Conservation (phyloP, 2,329 filamentous ascomycete species). For the Thelonectria rubi region DNA sequence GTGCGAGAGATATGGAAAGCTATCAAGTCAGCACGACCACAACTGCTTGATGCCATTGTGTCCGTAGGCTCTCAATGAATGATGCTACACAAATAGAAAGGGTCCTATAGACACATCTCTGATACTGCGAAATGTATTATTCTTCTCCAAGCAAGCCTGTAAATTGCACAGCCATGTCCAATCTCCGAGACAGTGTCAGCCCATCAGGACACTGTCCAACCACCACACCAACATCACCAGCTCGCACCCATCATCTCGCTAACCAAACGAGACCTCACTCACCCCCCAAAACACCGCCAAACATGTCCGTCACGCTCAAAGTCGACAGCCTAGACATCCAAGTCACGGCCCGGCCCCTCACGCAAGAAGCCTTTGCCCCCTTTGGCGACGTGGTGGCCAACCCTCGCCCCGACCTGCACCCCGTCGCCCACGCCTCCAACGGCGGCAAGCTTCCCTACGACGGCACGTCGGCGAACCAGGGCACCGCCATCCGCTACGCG, state of each 20-base stretch:
- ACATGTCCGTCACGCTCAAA: conserved; percentile 42
- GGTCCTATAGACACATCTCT: conserved; percentile 38
- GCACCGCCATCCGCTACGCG: conserved; percentile 85
- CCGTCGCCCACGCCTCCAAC: conserved; percentile 56
- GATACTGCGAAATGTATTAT: conserved; percentile 70
- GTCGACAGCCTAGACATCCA: conserved; percentile 38
- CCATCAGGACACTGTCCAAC: conserved; percentile 44
- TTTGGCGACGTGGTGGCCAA: conserved; percentile 89
- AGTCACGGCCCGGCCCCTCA: conserved; percentile 72
- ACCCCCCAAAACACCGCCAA: neutral
- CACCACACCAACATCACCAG: conserved; percentile 4
- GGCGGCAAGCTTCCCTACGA: conserved; percentile 52
- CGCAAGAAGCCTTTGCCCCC: conserved; percentile 71
- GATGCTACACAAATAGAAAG: too few relatives aligned
- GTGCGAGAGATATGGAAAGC: neutral
- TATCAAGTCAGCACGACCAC: neutral
- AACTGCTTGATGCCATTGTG: neutral
- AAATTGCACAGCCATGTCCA: conserved; percentile 64
- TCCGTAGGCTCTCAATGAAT: too few relatives aligned
- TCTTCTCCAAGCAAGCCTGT: neutral
- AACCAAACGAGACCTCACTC: neutral
- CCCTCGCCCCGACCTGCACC: conserved; percentile 66
- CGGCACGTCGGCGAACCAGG: conserved; percentile 79
- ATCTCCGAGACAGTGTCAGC: conserved; percentile 44
- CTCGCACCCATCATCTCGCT: neutral